Base-by-base conservation (phyloP, 805 yeast species). In the Hanseniaspora osmophila region DNA sequence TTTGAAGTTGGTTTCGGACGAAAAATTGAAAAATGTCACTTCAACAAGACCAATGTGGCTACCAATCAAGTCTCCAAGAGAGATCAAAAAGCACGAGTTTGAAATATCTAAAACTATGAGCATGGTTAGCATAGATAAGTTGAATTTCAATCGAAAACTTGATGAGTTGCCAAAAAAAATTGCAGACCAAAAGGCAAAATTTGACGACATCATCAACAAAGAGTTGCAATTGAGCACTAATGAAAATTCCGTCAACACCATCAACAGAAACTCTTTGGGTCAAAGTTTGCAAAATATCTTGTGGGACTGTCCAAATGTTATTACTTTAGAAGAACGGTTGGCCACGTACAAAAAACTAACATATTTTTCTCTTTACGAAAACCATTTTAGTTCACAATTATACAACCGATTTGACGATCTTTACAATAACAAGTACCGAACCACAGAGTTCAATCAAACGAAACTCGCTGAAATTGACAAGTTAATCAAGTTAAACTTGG, bases 1-100 rank as follows among this genome's bases (percentile, higher is more conserved):
- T 57, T 60, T 76, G 49, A 61, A 66, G 42, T 61, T 82, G 33
- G 71, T 81, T 1, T 79, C 86, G 1, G 71, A 68, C 1, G 82
- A 79, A 53, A 80, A 80, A 52, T 56, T 77, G 33, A 69, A 68
- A 19, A 59, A 63, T 10, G 60, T 80, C 33, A 71, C 80, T 44
- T 76, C 75, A 40, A 72, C 85, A 1, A 68, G 88, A 52, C 88
- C 88, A 2, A 71, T 77, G 43, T 77, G 84, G 73, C 58, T 79
- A 40, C 88, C 88, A 6, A 86, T 86, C 6, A 80, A 80, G 56
- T 64, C 67, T 37, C 54, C 62, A 3, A 57, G 55, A 11, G 88
- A 80, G 54, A 69, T 69, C 38, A 57, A 63, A 32, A 67, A 67
- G 47, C 88, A 80, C 54, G 78, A 77, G 52, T 66, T 62, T 42